Evolutionary conservation across 805 yeast genomes (phyloP).

Genomic region (Ogataea paradorogensis): DNA sequence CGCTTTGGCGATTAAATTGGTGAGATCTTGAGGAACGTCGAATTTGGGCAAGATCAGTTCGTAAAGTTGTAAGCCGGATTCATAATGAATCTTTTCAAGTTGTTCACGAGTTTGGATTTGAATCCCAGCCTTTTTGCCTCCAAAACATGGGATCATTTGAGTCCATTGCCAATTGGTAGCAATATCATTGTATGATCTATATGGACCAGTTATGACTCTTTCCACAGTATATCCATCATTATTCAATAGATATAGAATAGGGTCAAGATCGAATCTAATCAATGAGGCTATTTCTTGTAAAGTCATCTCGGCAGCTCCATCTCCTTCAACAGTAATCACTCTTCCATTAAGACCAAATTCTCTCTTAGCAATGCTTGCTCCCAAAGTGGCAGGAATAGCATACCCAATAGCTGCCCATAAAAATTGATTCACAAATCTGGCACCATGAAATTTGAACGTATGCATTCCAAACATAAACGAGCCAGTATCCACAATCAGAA

Average conservation of each 20-base stretch:
- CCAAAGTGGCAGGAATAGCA: slow-evolving; percentile 51
- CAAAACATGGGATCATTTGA: slow-evolving; percentile 60
- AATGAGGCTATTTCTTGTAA: slow-evolving; percentile 46
- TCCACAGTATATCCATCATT: slow-evolving; percentile 54
- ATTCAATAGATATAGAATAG: slow-evolving; percentile 44
- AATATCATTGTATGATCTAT: slow-evolving; percentile 49
- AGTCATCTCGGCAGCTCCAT: slow-evolving; percentile 56
- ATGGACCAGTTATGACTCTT: slow-evolving; percentile 48
- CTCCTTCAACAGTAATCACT: slow-evolving; percentile 48
- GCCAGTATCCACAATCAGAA: slow-evolving; percentile 45
- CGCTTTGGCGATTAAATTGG: slow-evolving; percentile 7
- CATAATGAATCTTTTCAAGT: slow-evolving; percentile 34
- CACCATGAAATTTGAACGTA: slow-evolving; percentile 37
- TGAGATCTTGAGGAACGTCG: slow-evolving; percentile 61
- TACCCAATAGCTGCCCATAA: slow-evolving; percentile 52
- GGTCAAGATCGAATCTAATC: slow-evolving; percentile 39
- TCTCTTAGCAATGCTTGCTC: slow-evolving; percentile 42
- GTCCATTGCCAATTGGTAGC: slow-evolving; percentile 63
- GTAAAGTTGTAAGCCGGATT: slow-evolving; percentile 38
- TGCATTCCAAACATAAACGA: slow-evolving; percentile 44
- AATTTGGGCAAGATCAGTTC: slow-evolving; percentile 58
- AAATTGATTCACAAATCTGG: slow-evolving; percentile 36
- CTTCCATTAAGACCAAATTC: slow-evolving; percentile 39
- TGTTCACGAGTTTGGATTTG: slow-evolving; percentile 38
- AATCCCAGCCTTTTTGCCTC: slow-evolving; percentile 41